Base-by-base conservation (phyloP, 2,329 filamentous ascomycete genomes). In the Cercospora citrullina region DNA sequence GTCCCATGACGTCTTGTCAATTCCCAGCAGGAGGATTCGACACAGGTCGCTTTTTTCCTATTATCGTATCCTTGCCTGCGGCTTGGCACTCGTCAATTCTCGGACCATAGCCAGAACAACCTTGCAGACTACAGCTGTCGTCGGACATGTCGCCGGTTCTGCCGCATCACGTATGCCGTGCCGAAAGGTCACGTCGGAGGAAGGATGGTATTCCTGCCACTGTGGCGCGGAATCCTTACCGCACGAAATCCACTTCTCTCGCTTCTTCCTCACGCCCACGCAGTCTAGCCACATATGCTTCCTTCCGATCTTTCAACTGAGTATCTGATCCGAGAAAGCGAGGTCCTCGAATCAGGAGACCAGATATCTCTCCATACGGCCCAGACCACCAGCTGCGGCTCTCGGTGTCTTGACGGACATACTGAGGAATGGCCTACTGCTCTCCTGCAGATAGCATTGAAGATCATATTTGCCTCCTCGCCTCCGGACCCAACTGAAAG, bases 351-450 rank as follows among this genome's bases (percentile, higher is more conserved):
- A 53, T 53, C 21, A 28, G 23, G 23, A 28, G 48, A 28, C 21
- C 5, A 26, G 6, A 53, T 5, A 12, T 9, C 14, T 53, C 23
- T n/a, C 48, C 48, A 53, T 53, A 30, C 48, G 48, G 12, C 23
- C 23, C 48, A 48, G 48, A 28, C 48, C 48, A 26, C 23, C 48
- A 28, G 23, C 48, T 28, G 48, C n/a, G 16, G 36, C 30, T 14
- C 48, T 62, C 60, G 60, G 60, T 31, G 60, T 30, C 12, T 42
- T 51, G 60, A 62, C 60, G 60, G 60, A n/a, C 58, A 26, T 26
- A 60, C n/a, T 51, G 2, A 18, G 5, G 21, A 39, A 14, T 14
- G 5, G 36, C 0, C 16, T 39, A 2, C 36, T 39, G 36, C 36
- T 39, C 33, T 39, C 36, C 5, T n/a, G 36, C 36, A 39, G 36